These are phyloP conservation scores for Adenanthera pavonina DNA, from an alignment of 306 rosid genomes.

Conservation along the genomic window DNA sequence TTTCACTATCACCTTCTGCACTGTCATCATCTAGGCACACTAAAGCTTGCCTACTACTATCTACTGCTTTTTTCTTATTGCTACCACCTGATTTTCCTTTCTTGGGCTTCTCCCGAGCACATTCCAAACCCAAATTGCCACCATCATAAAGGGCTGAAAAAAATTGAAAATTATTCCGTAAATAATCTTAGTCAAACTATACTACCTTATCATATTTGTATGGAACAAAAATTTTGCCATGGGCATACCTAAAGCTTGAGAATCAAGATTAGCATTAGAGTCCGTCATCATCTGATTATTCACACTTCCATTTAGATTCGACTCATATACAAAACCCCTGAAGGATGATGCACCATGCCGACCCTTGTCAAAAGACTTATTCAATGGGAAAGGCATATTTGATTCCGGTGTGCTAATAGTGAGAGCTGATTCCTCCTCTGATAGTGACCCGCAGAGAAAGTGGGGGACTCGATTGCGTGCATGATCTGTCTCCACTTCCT, in stretches of 20 bases:
- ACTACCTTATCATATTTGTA: conserved; percentile 7
- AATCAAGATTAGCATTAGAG: conserved; percentile 44
- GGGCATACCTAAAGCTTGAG: conserved; percentile 58
- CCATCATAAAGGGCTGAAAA: conserved; percentile 54
- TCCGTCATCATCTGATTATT: conserved; percentile 41
- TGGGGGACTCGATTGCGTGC: conserved; percentile 54
- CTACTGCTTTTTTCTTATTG: conserved; percentile 46
- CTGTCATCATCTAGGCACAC: conserved; percentile 48
- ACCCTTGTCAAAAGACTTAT: conserved; percentile 49
- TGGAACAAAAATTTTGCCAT: conserved; percentile 17
- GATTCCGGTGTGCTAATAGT: conserved; percentile 58
- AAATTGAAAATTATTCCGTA: conserved; percentile 24
- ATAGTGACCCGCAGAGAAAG: conserved; percentile 71
- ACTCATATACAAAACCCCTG: conserved; percentile 52
- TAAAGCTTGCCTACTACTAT: conserved; percentile 25
- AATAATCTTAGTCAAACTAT: conserved; percentile 25
- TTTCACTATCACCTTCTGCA: conserved; percentile 35
- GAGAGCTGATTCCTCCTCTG: conserved; percentile 66
- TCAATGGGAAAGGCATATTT: conserved; percentile 58
- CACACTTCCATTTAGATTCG: conserved; percentile 41
- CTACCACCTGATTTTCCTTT: conserved; percentile 41
- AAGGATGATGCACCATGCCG: conserved; percentile 52
- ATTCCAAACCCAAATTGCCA: conserved; percentile 48
- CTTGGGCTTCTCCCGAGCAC: conserved; percentile 48
- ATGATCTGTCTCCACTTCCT: conserved; percentile 64